Evolutionary conservation across 306 rosid species (phyloP).

Genomic region (Inga laurina): DNA sequence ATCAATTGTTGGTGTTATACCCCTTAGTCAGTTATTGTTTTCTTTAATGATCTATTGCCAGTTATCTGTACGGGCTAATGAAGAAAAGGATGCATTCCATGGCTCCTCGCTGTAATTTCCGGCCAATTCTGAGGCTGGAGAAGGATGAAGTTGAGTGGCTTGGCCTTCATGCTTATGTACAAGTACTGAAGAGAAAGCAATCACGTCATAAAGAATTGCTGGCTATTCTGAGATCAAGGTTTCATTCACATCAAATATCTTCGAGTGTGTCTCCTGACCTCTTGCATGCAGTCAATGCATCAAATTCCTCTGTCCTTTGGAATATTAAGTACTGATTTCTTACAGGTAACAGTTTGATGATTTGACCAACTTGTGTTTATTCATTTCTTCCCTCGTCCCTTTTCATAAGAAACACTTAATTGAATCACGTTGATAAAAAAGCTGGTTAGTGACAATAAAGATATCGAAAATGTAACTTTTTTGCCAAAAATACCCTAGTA

Average conservation of each 20-base stretch:
- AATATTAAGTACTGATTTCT: conserved; percentile 63
- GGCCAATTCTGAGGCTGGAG: conserved; percentile 56
- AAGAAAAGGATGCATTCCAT: conserved; percentile 64
- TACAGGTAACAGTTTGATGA: conserved; percentile 32
- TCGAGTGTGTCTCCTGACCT: conserved; percentile 47
- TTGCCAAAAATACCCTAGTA: too few relatives aligned
- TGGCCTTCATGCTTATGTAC: conserved; percentile 71
- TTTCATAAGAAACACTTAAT: too few relatives aligned
- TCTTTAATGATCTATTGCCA: conserved; percentile 34
- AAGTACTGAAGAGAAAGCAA: conserved; percentile 70
- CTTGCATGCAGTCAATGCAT: conserved; percentile 57
- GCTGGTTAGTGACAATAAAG: too few relatives aligned
- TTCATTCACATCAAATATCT: conserved; percentile 44
- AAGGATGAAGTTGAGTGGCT: conserved; percentile 83
- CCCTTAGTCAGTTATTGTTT: conserved; percentile 18
- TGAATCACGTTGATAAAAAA: too few relatives aligned
- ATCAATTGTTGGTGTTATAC: conserved; percentile 5
- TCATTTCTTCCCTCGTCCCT: neutral
- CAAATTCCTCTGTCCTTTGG: conserved; percentile 78
- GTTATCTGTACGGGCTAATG: conserved; percentile 67
- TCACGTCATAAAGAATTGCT: conserved; percentile 63
- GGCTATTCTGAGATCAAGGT: conserved; percentile 49
- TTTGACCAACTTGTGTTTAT: conserved; percentile 5
- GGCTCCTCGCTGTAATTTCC: conserved; percentile 33
- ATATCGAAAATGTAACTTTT: too few relatives aligned